Base-by-base conservation (phyloP, 1,139 yeast species). In the Saccharomyces hybrid region DNA sequence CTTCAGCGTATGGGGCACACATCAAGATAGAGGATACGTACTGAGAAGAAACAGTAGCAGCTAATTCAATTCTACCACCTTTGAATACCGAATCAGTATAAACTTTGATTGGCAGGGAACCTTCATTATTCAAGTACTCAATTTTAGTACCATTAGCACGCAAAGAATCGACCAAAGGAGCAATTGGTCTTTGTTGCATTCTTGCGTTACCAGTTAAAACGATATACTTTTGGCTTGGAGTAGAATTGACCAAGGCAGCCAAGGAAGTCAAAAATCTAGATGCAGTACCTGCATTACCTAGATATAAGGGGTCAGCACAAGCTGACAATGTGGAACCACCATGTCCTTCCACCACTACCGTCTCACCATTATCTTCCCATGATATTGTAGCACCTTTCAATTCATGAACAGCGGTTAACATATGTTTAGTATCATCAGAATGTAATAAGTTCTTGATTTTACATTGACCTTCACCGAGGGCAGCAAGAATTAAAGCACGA, bases 261-360 rank as follows among this genome's bases (percentile, higher is more conserved):
- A 93, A 91, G 1, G 96, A 82, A 3, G 98, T 88, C 65, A 93
- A 78, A 70, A 93, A 95, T 64, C 99, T 81, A 7, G 97, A 88
- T 5, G 99, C 98, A 49, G 99, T 93, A 62, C 99, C 99, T 1
- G 99, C 99, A 68, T 93, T 93, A 56, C 99, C 99, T 58, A 93
- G 79, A 71, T 89, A 93, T 54, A 95, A 76, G 60, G 83, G 87
- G 44, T 76, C 75, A 26, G 77, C 76, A 52, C 75, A 72, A 46
- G 87, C 81, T 2, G 88, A 81, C 49, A 77, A 64, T 58, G 88
- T 73, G 38, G 78, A 71, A 51, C 98, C 98, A 54, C 96, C 96
- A 60, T 85, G 86, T 52, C 99, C 99, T 53, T 80, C 79, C 41
- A 93, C 81, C 32, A 91, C 90, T 53, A 93, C 79, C 23, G 95